These are phyloP conservation scores for Colletotrichum scovillei DNA, from an alignment of 2,329 filamentous ascomycete species.

Conservation along the genomic window DNA sequence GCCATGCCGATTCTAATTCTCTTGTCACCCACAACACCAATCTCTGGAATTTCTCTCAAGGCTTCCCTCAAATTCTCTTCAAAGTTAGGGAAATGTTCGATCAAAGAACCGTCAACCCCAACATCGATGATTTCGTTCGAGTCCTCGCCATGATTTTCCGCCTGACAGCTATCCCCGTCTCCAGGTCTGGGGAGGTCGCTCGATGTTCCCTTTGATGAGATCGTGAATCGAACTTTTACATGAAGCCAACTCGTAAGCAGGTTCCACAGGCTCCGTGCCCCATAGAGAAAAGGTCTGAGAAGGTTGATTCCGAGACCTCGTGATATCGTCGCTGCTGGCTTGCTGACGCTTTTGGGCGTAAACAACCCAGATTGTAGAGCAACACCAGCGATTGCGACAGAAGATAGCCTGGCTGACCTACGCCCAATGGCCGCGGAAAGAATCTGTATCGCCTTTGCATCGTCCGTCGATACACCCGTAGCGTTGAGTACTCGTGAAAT, in stretches of 20 bases:
- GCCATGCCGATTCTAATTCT: constrained; percentile 77
- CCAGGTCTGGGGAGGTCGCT: not conserved
- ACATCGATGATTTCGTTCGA: constrained; percentile 66
- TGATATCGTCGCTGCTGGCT: not conserved
- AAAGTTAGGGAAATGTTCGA: constrained; percentile 79
- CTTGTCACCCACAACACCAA: constrained; percentile 71
- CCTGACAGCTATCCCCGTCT: no score
- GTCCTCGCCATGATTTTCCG: constrained; percentile 39
- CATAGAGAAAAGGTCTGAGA: constrained; percentile 6
- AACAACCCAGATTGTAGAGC: constrained; percentile 39
- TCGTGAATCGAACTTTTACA: not conserved
- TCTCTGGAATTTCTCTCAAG: constrained; percentile 69
- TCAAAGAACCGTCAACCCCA: constrained; percentile 77
- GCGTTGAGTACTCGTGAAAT: constrained; percentile 52
- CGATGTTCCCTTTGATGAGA: not conserved
- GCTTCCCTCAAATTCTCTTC: constrained; percentile 74
- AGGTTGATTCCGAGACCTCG: constrained; percentile 1
- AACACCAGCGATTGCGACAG: constrained; percentile 38
- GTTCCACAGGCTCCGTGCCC: constrained; percentile 8
- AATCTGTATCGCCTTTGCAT: constrained; percentile 71
- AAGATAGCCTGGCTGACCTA: constrained; percentile 39
- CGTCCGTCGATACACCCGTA: constrained; percentile 57
- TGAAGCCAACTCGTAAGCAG: constrained; percentile 3
- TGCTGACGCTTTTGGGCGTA: not conserved
- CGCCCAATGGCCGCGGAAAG: constrained; percentile 54